Base-by-base conservation (phyloP, 1,284 basidiomycete genomes). In the Neonothopanus nambi region DNA sequence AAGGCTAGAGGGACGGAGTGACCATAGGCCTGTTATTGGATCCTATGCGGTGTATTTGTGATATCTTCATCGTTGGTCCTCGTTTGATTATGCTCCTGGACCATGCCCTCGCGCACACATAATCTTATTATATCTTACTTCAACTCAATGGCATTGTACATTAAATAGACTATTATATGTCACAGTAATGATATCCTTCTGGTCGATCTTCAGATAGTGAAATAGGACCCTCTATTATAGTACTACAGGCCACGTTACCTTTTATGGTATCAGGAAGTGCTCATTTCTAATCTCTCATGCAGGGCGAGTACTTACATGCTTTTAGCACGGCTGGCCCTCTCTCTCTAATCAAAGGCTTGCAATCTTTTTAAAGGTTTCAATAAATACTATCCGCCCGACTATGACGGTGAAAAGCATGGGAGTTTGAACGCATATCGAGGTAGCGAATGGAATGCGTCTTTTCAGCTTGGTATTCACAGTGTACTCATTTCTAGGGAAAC, bases 341-440 rank as follows among this genome's bases (percentile, higher is more conserved):
- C 43, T 47, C 15, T 36, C 48, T 44, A 55, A 21, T 39, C 8
- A 43, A 37, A 51, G 35, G 26, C 46, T 33, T 33, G 2, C 48
- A 74, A 75, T 12, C 17, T 42, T 33, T 44, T 28, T 17, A 28
- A 38, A 80, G 87, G 92, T 37, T 92, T 92, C 69, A 91, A 91
- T 74, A 92, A 94, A 70, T 98, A 97, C 68, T 95, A 95, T 62
- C 94, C 95, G 0, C 94, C 95, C 1, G 94, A 97, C 66, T 97
- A 89, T 63, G 93, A 96, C 61, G 85, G 82, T 2, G 80, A 83
- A 61, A 83, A 89, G 64, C 85, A 90, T 66, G 83, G 85, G 43
- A 92, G 90, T 63, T 80, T 96, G 48, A 96, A 97, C 65, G 73
- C 84, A 21, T 89, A 88, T 66, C 76, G 85, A 82, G 89, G 89